A percentile compares a stretch with the other conserved stretches of the same genome.
These are phyloP conservation scores for Cercospora zeina DNA, from an alignment of 2,329 filamentous ascomycete species.

Conservation along the genomic window DNA sequence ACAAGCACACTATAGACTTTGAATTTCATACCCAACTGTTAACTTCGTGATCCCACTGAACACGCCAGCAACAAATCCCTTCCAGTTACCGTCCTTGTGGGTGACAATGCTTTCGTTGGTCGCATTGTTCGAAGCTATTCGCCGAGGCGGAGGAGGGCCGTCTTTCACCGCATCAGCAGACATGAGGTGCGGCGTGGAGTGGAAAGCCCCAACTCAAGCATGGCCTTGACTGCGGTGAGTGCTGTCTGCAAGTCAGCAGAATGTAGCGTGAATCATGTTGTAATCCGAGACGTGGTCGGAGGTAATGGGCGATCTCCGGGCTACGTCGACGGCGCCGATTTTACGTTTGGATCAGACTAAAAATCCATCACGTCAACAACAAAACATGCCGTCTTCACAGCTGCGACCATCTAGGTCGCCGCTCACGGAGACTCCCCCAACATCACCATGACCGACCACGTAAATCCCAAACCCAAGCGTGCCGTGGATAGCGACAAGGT, in stretches of 20 bases:
- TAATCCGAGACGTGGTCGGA: constrained; percentile 9
- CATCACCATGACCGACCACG: constrained; percentile 24
- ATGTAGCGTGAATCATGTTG: background rate
- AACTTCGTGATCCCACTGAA: constrained; percentile 93
- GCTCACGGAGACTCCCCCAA: background rate
- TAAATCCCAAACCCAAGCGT: constrained; percentile 33
- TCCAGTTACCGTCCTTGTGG: constrained; percentile 63
- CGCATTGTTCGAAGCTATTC: constrained; percentile 14
- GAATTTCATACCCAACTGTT: constrained; percentile 57
- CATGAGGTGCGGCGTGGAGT: constrained; percentile 18
- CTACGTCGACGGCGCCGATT: constrained; percentile 3
- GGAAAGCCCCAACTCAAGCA: background rate
- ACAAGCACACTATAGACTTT: background rate
- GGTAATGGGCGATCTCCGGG: constrained; percentile 3
- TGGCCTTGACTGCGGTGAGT: constrained; percentile 8
- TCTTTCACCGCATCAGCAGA: constrained; percentile 32
- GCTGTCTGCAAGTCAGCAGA: background rate
- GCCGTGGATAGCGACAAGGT: constrained; percentile 55
- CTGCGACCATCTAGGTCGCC: constrained; percentile 24
- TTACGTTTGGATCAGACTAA: constrained; percentile 11
- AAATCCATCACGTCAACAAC: constrained; percentile 4
- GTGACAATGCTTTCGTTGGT: constrained; percentile 20
- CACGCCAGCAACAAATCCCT: constrained; percentile 95
- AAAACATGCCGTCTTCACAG: constrained; percentile 5
- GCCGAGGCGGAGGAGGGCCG: constrained; percentile 26